These are phyloP conservation scores for Aurantiochytrium sp. DNA, from an alignment of 108 stramenopile species.

Conservation along the genomic window DNA sequence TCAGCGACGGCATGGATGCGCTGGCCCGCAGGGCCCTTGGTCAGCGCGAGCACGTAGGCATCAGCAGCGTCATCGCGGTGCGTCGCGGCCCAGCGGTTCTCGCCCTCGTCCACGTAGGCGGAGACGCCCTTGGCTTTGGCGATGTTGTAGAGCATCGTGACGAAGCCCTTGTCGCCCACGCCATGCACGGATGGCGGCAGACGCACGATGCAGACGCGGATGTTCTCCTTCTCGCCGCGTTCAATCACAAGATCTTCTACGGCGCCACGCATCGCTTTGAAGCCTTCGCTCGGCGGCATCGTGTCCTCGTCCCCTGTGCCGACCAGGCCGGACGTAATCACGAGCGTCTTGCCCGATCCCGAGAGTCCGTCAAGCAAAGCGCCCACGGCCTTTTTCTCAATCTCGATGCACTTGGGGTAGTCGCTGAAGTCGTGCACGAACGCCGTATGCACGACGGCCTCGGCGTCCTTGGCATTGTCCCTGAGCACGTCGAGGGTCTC, in stretches of 20 bases:
- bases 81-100: not conserved
- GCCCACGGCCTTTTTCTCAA: not conserved
- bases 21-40: slow-evolving; percentile 4
- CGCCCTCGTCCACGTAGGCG: not conserved
- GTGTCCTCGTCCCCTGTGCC: slow-evolving; percentile 8
- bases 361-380: not conserved
- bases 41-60: slow-evolving; percentile 6
- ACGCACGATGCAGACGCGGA: not conserved
- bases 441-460: slow-evolving; percentile 26
- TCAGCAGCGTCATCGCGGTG: slow-evolving; percentile 23
- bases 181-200: slow-evolving; percentile 16
- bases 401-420: not conserved
- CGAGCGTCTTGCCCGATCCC: slow-evolving; percentile 12
- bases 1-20: not conserved
- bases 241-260: not conserved
- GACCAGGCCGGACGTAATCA: not conserved
- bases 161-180: not conserved
- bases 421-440: slow-evolving; percentile 2
- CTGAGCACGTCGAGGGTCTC: not conserved
- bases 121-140: not conserved
- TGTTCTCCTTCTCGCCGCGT: slow-evolving; percentile 9
- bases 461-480: not conserved
- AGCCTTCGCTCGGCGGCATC: not conserved
- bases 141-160: not conserved
- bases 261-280: not conserved